phyloP scores from a whole-genome alignment of 2,329 filamentous ascomycete genomes.

The Helminthosporium solani region DNA sequence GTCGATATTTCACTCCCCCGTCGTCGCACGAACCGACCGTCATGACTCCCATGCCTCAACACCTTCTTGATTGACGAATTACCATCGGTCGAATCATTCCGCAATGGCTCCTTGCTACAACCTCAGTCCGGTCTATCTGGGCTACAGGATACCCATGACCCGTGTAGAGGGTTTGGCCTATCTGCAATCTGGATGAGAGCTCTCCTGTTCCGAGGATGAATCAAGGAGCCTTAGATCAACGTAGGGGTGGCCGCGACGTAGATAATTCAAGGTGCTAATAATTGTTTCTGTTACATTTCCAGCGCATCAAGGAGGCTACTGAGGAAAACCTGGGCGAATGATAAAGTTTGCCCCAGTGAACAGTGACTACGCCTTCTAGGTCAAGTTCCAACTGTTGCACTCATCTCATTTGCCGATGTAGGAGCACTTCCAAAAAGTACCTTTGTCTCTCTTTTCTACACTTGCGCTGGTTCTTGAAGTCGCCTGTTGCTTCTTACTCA shows the following conservation, averaged over 20 bases:
- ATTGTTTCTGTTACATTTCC: neutral
- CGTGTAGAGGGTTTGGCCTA: neutral
- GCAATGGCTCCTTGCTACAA: neutral
- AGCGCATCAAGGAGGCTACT: neutral
- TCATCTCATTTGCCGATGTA: neutral
- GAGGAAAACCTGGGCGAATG: neutral
- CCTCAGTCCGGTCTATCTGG: neutral
- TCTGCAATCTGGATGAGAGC: neutral
- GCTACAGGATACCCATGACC: neutral
- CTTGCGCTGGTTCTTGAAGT: neutral
- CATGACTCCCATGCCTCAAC: neutral
- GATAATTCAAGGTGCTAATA: neutral
- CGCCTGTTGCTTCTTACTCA: neutral
- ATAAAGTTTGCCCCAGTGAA: neutral
- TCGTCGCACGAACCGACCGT: neutral
- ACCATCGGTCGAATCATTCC: neutral
- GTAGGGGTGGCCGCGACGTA: neutral
- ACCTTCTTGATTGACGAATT: neutral
- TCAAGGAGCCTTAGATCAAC: neutral
- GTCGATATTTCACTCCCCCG: neutral
- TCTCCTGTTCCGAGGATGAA: neutral
- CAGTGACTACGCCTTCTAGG: neutral
- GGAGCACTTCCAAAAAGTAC: neutral
- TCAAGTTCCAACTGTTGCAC: neutral
- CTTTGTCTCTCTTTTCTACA: neutral